Percentiles rank a stretch among this genome's conserved stretches.
These are phyloP conservation scores for Dentiscutata heterogama DNA, from an alignment of 371 early-diverging fungal species.

Conservation along the genomic window DNA sequence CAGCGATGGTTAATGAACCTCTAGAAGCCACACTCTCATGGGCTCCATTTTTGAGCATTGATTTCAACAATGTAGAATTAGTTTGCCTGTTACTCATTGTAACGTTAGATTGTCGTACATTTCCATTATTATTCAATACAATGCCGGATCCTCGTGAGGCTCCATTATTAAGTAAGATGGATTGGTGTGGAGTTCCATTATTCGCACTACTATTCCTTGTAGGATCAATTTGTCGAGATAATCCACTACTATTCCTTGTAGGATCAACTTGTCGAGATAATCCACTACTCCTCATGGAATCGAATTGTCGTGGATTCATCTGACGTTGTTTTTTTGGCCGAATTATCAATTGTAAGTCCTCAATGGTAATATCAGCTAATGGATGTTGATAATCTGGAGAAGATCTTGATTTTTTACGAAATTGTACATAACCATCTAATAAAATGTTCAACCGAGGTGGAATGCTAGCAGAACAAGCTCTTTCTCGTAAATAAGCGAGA, in stretches of 20 bases:
- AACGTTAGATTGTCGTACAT: too few relatives aligned
- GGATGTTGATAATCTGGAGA: neutral
- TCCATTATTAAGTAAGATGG: neutral
- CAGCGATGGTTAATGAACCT: neutral
- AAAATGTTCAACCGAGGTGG: conserved; percentile 32
- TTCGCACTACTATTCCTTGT: neutral
- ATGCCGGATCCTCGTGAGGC: too few relatives aligned
- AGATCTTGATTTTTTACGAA: neutral
- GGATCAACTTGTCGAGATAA: too few relatives aligned
- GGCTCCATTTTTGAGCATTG: neutral
- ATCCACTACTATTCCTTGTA: too few relatives aligned
- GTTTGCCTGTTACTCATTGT: too few relatives aligned
- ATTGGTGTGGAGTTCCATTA: neutral
- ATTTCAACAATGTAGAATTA: too few relatives aligned
- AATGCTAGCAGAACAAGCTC: neutral
- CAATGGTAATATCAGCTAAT: conserved; percentile 22
- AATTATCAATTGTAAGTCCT: neutral
- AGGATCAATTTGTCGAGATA: too few relatives aligned
- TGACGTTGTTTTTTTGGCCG: neutral
- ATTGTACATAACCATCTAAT: conserved; percentile 31
- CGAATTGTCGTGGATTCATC: too few relatives aligned
- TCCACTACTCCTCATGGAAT: too few relatives aligned
- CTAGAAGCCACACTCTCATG: neutral
- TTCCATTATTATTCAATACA: neutral
- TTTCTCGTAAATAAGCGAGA: conserved; percentile 40